Percentiles rank a stretch among this genome's conserved stretches.
Conservation (phyloP, 768 basidiomycete genomes). For the Kwoniella pini region DNA sequence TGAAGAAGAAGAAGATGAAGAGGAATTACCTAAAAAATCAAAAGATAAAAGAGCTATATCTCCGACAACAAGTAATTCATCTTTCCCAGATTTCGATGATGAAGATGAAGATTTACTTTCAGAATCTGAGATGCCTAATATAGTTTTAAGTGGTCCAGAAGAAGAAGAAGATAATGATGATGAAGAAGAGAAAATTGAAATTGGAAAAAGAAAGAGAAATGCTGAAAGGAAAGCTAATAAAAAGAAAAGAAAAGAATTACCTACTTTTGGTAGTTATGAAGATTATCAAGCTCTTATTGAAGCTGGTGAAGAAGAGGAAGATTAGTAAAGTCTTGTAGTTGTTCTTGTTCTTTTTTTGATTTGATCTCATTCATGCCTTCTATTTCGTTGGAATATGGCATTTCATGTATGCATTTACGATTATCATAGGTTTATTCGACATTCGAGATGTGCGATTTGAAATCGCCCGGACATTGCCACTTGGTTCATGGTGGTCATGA, state of each 20-base stretch:
- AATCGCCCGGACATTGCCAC: too few relatives aligned
- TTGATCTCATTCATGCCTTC: too few relatives aligned
- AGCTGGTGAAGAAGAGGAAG: conserved; percentile 48
- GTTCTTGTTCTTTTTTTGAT: too few relatives aligned
- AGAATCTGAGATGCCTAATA: conserved; percentile 42
- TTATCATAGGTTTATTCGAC: too few relatives aligned
- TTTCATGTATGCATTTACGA: too few relatives aligned
- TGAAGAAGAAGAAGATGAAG: conserved; percentile 4
- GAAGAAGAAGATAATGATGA: conserved; percentile 48
- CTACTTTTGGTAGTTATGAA: conserved; percentile 53
- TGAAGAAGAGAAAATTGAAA: conserved; percentile 47
- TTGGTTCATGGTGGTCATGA: too few relatives aligned
- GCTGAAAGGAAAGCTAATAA: conserved; percentile 55
- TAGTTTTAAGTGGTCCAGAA: conserved; percentile 34
- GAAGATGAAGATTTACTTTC: conserved; percentile 53
- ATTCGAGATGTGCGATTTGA: too few relatives aligned
- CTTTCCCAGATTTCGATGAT: conserved; percentile 45
- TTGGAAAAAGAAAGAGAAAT: conserved; percentile 57
- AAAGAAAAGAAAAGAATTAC: conserved; percentile 66
- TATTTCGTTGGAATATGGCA: too few relatives aligned
- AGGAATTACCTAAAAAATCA: conserved; percentile 10
- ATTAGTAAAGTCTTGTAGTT: too few relatives aligned
- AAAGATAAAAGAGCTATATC: conserved; percentile 8
- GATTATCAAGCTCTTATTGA: conserved; percentile 55
- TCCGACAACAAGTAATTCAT: conserved; percentile 50